Percentiles rank a stretch among this genome's conserved stretches.
Evolutionary conservation across 2,329 filamentous ascomycete species (phyloP).

Genomic region (Botrytis squamosa): DNA sequence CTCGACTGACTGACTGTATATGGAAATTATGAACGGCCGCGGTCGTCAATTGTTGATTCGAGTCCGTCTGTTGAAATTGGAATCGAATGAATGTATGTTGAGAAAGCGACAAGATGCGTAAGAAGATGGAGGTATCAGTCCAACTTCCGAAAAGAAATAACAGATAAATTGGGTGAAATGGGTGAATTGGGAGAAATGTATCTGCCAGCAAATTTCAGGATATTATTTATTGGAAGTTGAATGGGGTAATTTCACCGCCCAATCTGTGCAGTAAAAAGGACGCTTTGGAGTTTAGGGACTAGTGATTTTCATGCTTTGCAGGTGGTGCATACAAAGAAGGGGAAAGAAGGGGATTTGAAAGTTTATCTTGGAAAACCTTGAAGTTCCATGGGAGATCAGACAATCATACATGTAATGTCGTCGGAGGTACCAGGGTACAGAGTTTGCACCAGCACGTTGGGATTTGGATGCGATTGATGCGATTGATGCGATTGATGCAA

Average conservation of each 20-base stretch:
- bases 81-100: not conserved
- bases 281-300: slow-evolving; percentile 4
- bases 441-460: not conserved
- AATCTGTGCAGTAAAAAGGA: not conserved
- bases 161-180: not conserved
- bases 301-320: not conserved
- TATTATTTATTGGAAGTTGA: not conserved
- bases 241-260: not conserved
- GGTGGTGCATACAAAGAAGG: too few species aligned
- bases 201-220: slow-evolving; percentile 4
- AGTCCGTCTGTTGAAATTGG: not conserved
- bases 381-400: not conserved
- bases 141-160: not conserved
- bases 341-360: not conserved
- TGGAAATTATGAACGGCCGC: slow-evolving; percentile 6
- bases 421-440: not conserved
- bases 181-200: not conserved
- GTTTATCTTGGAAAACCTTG: not conserved
- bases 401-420: too few species aligned
- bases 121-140: not conserved
- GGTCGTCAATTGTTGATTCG: not conserved
- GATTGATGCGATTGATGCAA: not conserved
- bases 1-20: not conserved
- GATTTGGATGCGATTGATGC: too few species aligned
- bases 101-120: not conserved